These are phyloP conservation scores for Avena eriantha DNA, from an alignment of 176 grass and related monocot genomes.

Conservation along the genomic window DNA sequence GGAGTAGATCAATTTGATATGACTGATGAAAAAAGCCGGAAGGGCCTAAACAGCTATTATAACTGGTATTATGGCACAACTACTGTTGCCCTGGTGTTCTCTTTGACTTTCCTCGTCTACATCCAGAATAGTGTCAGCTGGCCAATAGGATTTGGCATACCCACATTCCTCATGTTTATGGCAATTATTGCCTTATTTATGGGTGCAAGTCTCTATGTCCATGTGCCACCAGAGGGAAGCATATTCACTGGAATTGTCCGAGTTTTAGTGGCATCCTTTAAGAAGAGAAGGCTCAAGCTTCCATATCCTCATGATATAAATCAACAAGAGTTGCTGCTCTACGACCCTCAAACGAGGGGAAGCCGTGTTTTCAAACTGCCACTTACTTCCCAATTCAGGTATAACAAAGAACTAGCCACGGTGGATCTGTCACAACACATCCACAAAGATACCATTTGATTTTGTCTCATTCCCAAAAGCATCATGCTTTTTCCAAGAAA, in stretches of 20 bases:
- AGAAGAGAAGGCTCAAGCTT: slow-evolving; percentile 63
- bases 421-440: slow-evolving; percentile 5
- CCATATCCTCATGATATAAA: slow-evolving; percentile 53
- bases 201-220: slow-evolving; percentile 58
- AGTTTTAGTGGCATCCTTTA: slow-evolving; percentile 58
- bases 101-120: slow-evolving; percentile 60
- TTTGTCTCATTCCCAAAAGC: neutral
- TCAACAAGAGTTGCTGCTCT: slow-evolving; percentile 27
- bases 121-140: slow-evolving; percentile 44
- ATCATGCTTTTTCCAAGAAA: slow-evolving; percentile 22
- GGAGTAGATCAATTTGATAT: too few relatives aligned
- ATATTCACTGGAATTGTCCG: slow-evolving; percentile 54
- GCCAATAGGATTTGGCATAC: too few relatives aligned
- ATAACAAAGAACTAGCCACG: slow-evolving; percentile 18
- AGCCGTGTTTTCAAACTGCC: slow-evolving; percentile 53
- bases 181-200: slow-evolving; percentile 57
- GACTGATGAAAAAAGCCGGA: slow-evolving; percentile 12
- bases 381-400: slow-evolving; percentile 77
- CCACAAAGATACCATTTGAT: slow-evolving; percentile 20
- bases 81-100: slow-evolving; percentile 53
- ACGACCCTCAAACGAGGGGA: slow-evolving; percentile 43
- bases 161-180: neutral
- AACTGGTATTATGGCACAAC: slow-evolving; percentile 71
- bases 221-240: slow-evolving; percentile 65
- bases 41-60: slow-evolving; percentile 56